phyloP scores from a whole-genome alignment of 129 eudicot species.

The Solidago caesia region DNA sequence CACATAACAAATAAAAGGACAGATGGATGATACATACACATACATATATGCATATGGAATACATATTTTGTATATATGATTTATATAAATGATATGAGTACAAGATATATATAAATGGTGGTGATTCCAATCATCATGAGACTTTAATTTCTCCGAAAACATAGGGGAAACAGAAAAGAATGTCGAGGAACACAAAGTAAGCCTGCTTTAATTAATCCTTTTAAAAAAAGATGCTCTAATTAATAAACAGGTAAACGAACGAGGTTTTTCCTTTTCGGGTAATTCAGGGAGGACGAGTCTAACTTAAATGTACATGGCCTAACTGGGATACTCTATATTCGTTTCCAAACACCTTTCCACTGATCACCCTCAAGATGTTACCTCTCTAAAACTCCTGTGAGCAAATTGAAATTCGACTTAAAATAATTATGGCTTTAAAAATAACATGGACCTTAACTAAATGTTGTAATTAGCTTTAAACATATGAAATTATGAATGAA shows the following conservation, averaged over 20 bases:
- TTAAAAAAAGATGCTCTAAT: neutral
- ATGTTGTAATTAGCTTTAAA: no score
- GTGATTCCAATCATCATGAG: conserved; percentile 1
- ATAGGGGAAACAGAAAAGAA: neutral
- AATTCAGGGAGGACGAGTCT: no score
- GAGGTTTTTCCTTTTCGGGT: no score
- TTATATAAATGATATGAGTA: neutral
- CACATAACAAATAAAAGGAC: conserved; percentile 2
- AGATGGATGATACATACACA: neutral
- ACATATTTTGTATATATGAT: neutral
- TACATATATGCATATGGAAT: neutral
- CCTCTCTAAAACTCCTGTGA: no score
- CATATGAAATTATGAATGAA: no score
- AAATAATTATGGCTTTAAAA: no score
- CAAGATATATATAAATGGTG: neutral
- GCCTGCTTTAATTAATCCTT: conserved; percentile 4
- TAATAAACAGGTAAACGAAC: neutral
- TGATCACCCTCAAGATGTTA: no score
- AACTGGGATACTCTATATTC: no score
- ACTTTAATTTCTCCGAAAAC: conserved; percentile 20
- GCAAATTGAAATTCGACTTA: no score
- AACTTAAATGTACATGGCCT: no score
- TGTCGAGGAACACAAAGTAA: conserved; percentile 26
- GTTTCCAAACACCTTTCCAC: no score
- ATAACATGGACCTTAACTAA: no score